Evolutionary conservation across 129 eudicot species (phyloP), one percentile per base, ranked within the genome.

Genomic region (Flaveria brownii): DNA sequence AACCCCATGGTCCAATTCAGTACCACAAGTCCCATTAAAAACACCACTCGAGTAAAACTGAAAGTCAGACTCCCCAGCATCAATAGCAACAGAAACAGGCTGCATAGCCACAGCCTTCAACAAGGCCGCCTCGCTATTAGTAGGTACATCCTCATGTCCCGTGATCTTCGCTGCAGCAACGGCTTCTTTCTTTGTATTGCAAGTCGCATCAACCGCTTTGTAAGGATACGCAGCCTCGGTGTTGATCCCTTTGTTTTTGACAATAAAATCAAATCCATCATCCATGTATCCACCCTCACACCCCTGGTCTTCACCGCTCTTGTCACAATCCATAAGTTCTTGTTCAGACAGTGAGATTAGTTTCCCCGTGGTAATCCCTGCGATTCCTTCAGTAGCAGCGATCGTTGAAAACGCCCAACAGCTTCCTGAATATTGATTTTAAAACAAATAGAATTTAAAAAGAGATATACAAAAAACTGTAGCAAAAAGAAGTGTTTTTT

Each of bases 361-460:
- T 30, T 85, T 74, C 14, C 80, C 84, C 10, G 96, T 90, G 78
- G 77, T 87, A 57, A 90, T 84, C 12, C 82, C 81, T 72, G 84
- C 85, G 69, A 90, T 87, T 46, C 96, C 96, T 71, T 87, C 96
- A 2, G 84, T 84, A 4, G 83, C 90, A 17, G 77, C 96, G 43
- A 90, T 84, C 0, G 96, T 80, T 2, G 96, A 87, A 80, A 90
- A 90, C 9, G 96, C 90, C 96, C 92, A 90, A 73, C 96, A 90
- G 74, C 96, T 90, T 13, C 96, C 96, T 90, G 78, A 28, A 28
- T 28, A 28, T 75, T 75, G 52, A 12, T 28, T 26, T 63, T 9
- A n/a, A 1, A 13, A 30, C 4, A 62, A 15, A 28, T 6, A 14
- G 13, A 1, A 30, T 26, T 26, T 14, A 28, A 0, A 62, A 28